Evolutionary conservation across 306 rosid species (phyloP).

Genomic region (Cercis canadensis): DNA sequence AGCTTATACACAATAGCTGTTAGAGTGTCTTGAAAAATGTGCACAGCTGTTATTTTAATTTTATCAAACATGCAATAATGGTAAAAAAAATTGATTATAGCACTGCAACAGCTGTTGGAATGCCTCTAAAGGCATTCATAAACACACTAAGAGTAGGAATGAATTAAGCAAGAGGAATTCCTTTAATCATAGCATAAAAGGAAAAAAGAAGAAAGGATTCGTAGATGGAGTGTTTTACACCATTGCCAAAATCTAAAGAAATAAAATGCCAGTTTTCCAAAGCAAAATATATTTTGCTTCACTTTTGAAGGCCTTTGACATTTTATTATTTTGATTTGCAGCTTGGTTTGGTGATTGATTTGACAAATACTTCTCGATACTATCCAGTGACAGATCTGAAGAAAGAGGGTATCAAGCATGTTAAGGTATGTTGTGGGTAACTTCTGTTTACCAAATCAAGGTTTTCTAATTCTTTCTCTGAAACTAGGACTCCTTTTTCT

Average conservation of each 20-base stretch:
- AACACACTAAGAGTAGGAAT: too few relatives aligned
- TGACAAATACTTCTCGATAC: slow-evolving; percentile 91
- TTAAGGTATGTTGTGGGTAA: slow-evolving; percentile 65
- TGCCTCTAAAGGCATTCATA: too few relatives aligned
- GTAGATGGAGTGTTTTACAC: slow-evolving; percentile 14
- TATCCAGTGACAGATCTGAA: slow-evolving; percentile 82
- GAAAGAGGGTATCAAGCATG: slow-evolving; percentile 95
- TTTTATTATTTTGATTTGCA: slow-evolving; percentile 55
- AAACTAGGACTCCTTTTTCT: slow-evolving; percentile 14
- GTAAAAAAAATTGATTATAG: too few relatives aligned
- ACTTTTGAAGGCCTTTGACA: slow-evolving; percentile 21
- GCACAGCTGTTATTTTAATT: too few relatives aligned
- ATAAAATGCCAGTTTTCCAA: slow-evolving; percentile 2
- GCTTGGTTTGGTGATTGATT: slow-evolving; percentile 98
- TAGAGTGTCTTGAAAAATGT: too few relatives aligned
- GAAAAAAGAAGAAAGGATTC: background rate
- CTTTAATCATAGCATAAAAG: slow-evolving; percentile 13
- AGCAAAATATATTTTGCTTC: slow-evolving; percentile 10
- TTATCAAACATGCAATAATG: too few relatives aligned
- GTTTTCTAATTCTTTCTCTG: slow-evolving; percentile 24
- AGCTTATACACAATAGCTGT: too few relatives aligned
- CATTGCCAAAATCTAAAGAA: slow-evolving; percentile 4
- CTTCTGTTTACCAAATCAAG: slow-evolving; percentile 28
- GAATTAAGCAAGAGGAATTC: slow-evolving; percentile 12
- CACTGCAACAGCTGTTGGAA: too few relatives aligned